Evolutionary conservation across 352 stramenopile genomes (phyloP).

Genomic region (Globisporangium acanthophoron): DNA sequence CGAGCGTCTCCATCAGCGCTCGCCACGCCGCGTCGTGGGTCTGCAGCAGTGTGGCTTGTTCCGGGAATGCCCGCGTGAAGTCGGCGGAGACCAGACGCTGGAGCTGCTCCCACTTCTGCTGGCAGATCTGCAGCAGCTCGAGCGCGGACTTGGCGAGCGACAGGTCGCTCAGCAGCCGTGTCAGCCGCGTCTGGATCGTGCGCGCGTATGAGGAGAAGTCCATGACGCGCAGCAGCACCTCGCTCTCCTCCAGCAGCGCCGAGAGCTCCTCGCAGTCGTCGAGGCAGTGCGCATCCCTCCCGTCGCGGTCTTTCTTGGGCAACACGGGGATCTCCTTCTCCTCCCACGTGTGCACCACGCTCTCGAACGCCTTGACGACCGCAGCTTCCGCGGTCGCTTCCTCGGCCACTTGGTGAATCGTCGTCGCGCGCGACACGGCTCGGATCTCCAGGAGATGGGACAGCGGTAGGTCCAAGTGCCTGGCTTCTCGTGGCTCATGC

Average conservation of each 20-base stretch:
- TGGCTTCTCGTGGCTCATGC: background rate
- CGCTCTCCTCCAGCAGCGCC: constrained; percentile 58
- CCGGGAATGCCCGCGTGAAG: constrained; percentile 53
- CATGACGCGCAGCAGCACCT: constrained; percentile 69
- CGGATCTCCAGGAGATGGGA: constrained; percentile 46
- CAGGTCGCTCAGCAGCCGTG: constrained; percentile 43
- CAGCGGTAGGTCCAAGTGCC: constrained; percentile 34
- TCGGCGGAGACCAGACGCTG: constrained; percentile 57
- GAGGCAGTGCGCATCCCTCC: constrained; percentile 44
- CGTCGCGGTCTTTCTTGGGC: constrained; percentile 51
- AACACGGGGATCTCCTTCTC: constrained; percentile 41
- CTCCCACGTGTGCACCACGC: constrained; percentile 53
- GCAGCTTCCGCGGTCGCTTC: constrained; percentile 66
- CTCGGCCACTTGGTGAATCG: constrained; percentile 61
- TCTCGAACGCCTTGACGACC: constrained; percentile 52
- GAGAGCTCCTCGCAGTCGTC: constrained; percentile 54
- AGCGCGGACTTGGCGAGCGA: constrained; percentile 41
- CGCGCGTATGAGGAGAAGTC: constrained; percentile 64
- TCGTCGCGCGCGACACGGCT: constrained; percentile 27
- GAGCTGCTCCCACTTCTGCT: constrained; percentile 64
- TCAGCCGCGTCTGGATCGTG: constrained; percentile 39
- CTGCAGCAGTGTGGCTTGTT: constrained; percentile 48
- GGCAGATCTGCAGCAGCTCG: constrained; percentile 46
- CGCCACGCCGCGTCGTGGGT: constrained; percentile 52
- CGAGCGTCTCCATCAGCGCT: constrained; percentile 34